Base-by-base conservation (phyloP, 768 basidiomycete genomes). In the Naganishia vaughanmartiniae region DNA sequence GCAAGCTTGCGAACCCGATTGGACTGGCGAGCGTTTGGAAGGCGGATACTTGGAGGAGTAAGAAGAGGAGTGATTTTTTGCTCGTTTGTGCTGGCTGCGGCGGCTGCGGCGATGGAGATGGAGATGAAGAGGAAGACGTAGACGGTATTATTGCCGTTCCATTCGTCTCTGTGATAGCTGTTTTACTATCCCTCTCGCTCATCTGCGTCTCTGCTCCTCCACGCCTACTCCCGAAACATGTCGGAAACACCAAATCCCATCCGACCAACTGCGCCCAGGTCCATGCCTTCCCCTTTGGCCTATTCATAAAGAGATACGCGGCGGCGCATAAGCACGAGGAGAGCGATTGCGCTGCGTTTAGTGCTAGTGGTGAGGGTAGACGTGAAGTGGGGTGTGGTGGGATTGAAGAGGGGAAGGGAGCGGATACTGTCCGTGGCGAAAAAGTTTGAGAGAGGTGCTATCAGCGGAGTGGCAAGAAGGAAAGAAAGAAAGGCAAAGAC, bases 1-100 rank as follows among this genome's bases (percentile, higher is more conserved):
- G 88, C 53, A 98, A 89, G 5, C 93, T 88, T 14, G 93, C 90
- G 83, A 98, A 98, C 65, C 95, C 94, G 79, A 98, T 95, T 3
- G 95, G 96, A 26, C 93, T 90, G 1, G 95, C 95, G 46, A 87
- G 83, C 48, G 93, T 93, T 74, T 96, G 91, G 81, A 93, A 89
- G 28, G 90, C 78, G 28, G 94, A 87, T 78, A 92, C 90, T 81
- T 92, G 91, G 66, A 92, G 53, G 21, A 81, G 54, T 12, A 81
- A 67, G 2, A 57, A 66, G 11, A 74, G 74, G 31, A 81, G 56
- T 4, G 68, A 74, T 66, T 73, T 75, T 14, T 69, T 57, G 58
- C 42, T 74, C 5, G 73, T 45, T 11, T 34, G 21, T n/a, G 5
- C 26, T n/a, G 1, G 31, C 65, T 14, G 30, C 30, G 57, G 7